phyloP scores from a whole-genome alignment of 2,329 filamentous ascomycete genomes.

The Phialemonium atrogriseum region DNA sequence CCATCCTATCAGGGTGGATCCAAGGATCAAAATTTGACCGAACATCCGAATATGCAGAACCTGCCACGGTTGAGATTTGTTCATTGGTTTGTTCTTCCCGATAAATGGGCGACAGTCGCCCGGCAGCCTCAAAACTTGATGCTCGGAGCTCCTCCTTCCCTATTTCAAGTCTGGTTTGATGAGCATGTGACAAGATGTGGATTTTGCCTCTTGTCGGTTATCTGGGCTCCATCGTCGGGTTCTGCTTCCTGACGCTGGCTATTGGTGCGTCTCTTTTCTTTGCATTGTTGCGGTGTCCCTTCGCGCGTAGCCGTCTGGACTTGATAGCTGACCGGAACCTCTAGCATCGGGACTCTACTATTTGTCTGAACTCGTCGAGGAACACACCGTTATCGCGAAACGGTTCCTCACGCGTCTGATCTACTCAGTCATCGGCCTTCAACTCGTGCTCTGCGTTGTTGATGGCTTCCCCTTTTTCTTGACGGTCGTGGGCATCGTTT shows the following conservation, averaged over 20 bases:
- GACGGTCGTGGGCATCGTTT: slow-evolving; percentile 66
- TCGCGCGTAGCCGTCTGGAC: neutral
- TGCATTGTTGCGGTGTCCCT: too few relatives aligned
- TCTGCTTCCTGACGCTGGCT: slow-evolving; percentile 87
- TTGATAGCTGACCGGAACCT: slow-evolving; percentile 4
- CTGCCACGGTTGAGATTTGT: too few relatives aligned
- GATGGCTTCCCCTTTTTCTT: slow-evolving; percentile 79
- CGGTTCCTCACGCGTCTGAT: slow-evolving; percentile 79
- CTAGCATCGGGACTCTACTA: slow-evolving; percentile 96
- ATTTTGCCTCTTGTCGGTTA: slow-evolving; percentile 90
- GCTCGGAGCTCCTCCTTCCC: too few relatives aligned
- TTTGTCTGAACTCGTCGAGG: slow-evolving; percentile 93
- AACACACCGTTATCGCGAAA: slow-evolving; percentile 90
- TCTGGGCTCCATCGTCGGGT: slow-evolving; percentile 76
- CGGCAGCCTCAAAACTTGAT: too few relatives aligned
- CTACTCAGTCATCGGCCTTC: slow-evolving; percentile 68
- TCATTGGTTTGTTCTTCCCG: too few relatives aligned
- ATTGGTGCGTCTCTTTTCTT: slow-evolving; percentile 69
- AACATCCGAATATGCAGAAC: too few relatives aligned
- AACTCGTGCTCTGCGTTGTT: slow-evolving; percentile 66
- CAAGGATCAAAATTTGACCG: too few relatives aligned
- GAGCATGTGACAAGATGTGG: slow-evolving; percentile 64
- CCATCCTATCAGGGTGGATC: too few relatives aligned
- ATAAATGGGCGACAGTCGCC: too few relatives aligned
- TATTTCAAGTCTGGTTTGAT: too few relatives aligned